Conservation (phyloP, 208 protist species). For the Porcisia hertigi region DNA sequence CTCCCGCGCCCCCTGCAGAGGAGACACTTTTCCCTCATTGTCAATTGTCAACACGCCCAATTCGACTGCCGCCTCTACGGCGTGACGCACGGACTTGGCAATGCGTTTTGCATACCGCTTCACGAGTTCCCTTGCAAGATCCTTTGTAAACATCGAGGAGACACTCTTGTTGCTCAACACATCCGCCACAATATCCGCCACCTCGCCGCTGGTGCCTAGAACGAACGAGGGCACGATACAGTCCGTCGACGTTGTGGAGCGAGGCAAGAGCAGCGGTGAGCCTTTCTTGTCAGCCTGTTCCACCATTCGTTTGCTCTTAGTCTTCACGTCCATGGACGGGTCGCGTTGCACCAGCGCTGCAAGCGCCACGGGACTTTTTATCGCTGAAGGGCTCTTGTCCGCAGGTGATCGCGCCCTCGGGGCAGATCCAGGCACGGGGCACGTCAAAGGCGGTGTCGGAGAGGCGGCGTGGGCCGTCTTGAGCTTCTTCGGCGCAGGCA, state of each 20-base stretch:
- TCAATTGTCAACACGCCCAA: constrained; percentile 42
- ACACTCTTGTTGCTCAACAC: constrained; percentile 38
- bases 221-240: constrained; percentile 66
- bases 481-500: constrained; percentile 17
- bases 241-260: constrained; percentile 39
- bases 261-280: constrained; percentile 41
- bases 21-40: constrained; percentile 38
- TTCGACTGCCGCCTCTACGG: constrained; percentile 41
- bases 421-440: not conserved
- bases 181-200: constrained; percentile 55
- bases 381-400: not conserved
- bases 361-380: not conserved
- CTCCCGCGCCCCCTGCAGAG: not conserved
- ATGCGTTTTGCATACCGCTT: constrained; percentile 62
- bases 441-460: constrained; percentile 5
- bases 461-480: constrained; percentile 5
- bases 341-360: not conserved
- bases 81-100: constrained; percentile 54
- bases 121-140: constrained; percentile 54
- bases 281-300: constrained; percentile 20
- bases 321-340: not conserved
- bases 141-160: constrained; percentile 39
- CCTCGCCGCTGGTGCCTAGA: constrained; percentile 51
- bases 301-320: not conserved
- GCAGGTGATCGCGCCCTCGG: not conserved